Evolutionary conservation across 2,329 filamentous ascomycete genomes (phyloP).

Genomic region (Talaromyces sp.): DNA sequence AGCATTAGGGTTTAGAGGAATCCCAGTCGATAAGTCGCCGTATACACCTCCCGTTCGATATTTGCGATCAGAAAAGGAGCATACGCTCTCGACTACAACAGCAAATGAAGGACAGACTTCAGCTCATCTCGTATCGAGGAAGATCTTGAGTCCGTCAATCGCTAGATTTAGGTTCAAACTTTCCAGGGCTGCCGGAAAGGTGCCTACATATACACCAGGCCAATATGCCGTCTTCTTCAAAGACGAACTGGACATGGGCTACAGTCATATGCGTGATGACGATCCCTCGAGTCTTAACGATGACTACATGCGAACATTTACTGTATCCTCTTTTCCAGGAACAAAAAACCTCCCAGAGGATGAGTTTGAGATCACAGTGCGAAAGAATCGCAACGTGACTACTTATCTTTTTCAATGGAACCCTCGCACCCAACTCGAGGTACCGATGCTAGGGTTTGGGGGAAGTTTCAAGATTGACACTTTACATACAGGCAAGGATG

Average conservation of each 20-base stretch:
- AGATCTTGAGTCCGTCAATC: slow-evolving; percentile 60
- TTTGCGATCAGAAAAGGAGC: slow-evolving; percentile 54
- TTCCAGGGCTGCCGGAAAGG: slow-evolving; percentile 21
- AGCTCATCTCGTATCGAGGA: slow-evolving; percentile 56
- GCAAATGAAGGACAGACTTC: slow-evolving; percentile 24
- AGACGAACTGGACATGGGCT: slow-evolving; percentile 64
- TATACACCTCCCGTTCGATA: slow-evolving; percentile 73
- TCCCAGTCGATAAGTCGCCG: slow-evolving; percentile 57
- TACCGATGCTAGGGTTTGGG: slow-evolving; percentile 68
- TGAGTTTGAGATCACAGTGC: slow-evolving; percentile 67
- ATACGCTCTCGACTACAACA: slow-evolving; percentile 15
- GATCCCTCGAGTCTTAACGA: slow-evolving; percentile 78
- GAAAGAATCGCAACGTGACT: slow-evolving; percentile 66
- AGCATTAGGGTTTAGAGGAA: slow-evolving; percentile 64
- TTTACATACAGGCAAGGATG: slow-evolving; percentile 22
- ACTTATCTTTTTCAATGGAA: slow-evolving; percentile 58
- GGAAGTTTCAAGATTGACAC: slow-evolving; percentile 53
- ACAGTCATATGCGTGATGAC: slow-evolving; percentile 76
- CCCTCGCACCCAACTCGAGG: slow-evolving; percentile 50
- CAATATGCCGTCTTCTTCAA: slow-evolving; percentile 75
- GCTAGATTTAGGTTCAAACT: slow-evolving; percentile 59
- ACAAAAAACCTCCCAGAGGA: slow-evolving; percentile 28
- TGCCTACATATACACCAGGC: slow-evolving; percentile 56
- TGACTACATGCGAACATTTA: slow-evolving; percentile 79
- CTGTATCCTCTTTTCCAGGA: slow-evolving; percentile 60